Evolutionary conservation across 2,329 filamentous ascomycete species (phyloP).

Genomic region (Akanthomyces muscarius): DNA sequence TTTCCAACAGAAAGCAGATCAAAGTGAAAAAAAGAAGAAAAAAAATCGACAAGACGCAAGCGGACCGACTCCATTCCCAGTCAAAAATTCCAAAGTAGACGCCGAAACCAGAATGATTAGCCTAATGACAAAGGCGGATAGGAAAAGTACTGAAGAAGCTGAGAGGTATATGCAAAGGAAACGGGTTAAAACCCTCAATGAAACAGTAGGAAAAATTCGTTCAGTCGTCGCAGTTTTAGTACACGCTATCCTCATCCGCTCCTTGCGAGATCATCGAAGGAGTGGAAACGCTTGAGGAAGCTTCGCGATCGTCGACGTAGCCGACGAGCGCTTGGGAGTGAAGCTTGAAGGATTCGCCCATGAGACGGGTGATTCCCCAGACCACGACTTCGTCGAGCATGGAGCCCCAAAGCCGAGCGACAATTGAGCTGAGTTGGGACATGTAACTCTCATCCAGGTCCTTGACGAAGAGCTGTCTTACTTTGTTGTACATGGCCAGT

Average conservation of each 20-base stretch:
- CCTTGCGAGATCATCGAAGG: conserved; percentile 70
- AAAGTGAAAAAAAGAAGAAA: background rate
- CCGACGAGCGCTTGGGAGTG: conserved; percentile 92
- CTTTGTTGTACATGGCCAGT: conserved; percentile 84
- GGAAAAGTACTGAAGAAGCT: conserved; percentile 28
- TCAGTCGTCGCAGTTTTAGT: conserved; percentile 53
- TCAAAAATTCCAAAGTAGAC: conserved; percentile 18
- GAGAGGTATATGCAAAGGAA: conserved; percentile 20
- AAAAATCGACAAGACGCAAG: conserved; percentile 19
- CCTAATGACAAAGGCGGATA: conserved; percentile 21
- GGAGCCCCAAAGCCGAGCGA: conserved; percentile 91
- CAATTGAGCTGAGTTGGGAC: conserved; percentile 86
- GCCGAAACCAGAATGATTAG: conserved; percentile 17
- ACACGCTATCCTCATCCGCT: conserved; percentile 68
- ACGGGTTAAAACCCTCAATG: conserved; percentile 20
- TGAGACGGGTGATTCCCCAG: conserved; percentile 93
- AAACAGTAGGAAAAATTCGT: conserved; percentile 46
- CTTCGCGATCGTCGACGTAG: conserved; percentile 81
- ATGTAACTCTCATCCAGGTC: conserved; percentile 80
- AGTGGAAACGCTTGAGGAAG: conserved; percentile 64
- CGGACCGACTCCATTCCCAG: conserved; percentile 17
- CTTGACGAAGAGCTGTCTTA: conserved; percentile 85
- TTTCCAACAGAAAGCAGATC: conserved; percentile 19
- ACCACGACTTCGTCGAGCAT: conserved; percentile 99
- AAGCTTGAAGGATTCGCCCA: conserved; percentile 97